These are phyloP conservation scores for Porpolomopsis calyptriformis DNA, from an alignment of 768 basidiomycete genomes.

Conservation along the genomic window DNA sequence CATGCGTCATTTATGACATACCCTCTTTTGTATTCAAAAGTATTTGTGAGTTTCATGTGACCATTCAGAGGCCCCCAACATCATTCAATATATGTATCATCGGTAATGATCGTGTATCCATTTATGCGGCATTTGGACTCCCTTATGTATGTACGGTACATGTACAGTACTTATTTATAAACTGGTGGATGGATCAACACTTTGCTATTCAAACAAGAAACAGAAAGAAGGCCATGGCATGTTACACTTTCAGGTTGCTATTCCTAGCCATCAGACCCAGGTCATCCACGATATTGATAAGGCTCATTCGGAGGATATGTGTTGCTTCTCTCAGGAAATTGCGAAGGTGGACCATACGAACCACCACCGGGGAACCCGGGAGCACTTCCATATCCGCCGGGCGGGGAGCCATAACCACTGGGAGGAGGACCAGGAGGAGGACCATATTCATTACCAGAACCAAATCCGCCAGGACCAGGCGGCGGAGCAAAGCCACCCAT, in stretches of 20 bases:
- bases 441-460: slow-evolving; percentile 9
- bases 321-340: slow-evolving; percentile 11
- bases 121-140: too few species aligned
- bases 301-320: background rate
- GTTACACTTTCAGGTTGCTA: too few species aligned
- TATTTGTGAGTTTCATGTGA: too few species aligned
- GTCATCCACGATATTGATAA: slow-evolving; percentile 4
- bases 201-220: too few species aligned
- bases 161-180: too few species aligned
- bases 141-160: too few species aligned
- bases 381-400: slow-evolving; percentile 13
- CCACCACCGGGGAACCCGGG: slow-evolving; percentile 30
- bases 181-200: too few species aligned
- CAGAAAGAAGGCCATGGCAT: too few species aligned
- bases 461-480: slow-evolving; percentile 11
- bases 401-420: slow-evolving; percentile 4
- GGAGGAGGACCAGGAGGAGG: slow-evolving; percentile 3
- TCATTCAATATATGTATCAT: too few species aligned
- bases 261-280: background rate
- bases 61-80: too few species aligned
- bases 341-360: slow-evolving; percentile 18
- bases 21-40: background rate
- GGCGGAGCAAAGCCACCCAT: background rate
- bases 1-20: background rate
- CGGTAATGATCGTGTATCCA: too few species aligned